These are phyloP conservation scores for Baeospora myosura DNA, from an alignment of 1,284 basidiomycete genomes.

Conservation along the genomic window DNA sequence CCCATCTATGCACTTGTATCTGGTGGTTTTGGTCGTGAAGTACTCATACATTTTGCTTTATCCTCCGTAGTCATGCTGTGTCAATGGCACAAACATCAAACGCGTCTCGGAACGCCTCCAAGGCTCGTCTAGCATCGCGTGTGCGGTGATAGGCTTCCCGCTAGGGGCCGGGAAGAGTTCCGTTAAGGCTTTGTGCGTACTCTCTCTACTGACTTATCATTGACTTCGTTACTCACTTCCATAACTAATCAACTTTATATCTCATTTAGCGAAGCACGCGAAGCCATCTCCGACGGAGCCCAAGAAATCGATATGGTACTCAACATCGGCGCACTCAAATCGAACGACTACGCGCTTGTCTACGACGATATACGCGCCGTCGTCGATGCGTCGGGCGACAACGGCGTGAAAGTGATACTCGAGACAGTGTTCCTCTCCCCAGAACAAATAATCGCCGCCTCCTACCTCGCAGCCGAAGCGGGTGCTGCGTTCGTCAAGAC, in stretches of 20 bases:
- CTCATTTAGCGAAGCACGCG: constrained; percentile 32
- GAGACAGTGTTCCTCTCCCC: constrained; percentile 37
- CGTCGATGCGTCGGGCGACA: constrained; percentile 23
- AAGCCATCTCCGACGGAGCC: constrained; percentile 37
- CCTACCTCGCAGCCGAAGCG: constrained; percentile 37
- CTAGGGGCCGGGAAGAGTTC: constrained; percentile 34
- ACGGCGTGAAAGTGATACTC: constrained; percentile 41
- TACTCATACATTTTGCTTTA: too few species aligned
- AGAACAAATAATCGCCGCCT: constrained; percentile 36
- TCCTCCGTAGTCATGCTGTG: constrained; percentile 36
- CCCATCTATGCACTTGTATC: too few species aligned
- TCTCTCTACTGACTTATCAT: background rate
- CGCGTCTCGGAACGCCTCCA: constrained; percentile 31
- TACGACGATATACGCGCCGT: constrained; percentile 32
- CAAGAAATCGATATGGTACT: constrained; percentile 43
- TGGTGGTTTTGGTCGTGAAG: too few species aligned
- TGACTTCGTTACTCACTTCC: background rate
- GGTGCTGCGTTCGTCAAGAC: constrained; percentile 44
- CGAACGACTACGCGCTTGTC: constrained; percentile 28
- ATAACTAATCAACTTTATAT: constrained; percentile 1
- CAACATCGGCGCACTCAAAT: constrained; percentile 36
- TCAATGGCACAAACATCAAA: constrained; percentile 35
- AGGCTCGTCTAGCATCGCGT: constrained; percentile 30
- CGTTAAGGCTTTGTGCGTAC: constrained; percentile 34
- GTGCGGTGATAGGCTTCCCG: constrained; percentile 42